Evolutionary conservation across 2,329 filamentous ascomycete species (phyloP).

Genomic region (Fusarium xylarioides): DNA sequence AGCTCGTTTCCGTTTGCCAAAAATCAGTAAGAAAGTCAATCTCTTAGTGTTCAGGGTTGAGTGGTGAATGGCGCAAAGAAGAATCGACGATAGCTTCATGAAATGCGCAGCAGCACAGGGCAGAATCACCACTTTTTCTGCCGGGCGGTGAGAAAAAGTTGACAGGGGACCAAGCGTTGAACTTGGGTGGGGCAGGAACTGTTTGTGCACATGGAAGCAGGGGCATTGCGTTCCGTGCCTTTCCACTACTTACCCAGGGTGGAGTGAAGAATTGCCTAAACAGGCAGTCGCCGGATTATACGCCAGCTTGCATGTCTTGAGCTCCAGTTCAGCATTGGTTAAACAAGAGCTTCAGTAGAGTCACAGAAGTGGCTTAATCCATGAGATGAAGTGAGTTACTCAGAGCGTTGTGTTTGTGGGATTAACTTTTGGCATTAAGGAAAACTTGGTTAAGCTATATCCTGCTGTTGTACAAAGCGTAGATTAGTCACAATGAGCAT

Average conservation of each 20-base stretch:
- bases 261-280: slow-evolving; percentile 31
- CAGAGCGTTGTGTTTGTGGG: not conserved
- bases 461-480: too few relatives aligned
- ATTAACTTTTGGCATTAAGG: not conserved
- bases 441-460: not conserved
- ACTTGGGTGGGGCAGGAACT: slow-evolving; percentile 6
- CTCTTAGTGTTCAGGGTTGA: not conserved
- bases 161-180: not conserved
- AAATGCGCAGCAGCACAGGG: slow-evolving; percentile 1
- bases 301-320: not conserved
- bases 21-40: not conserved
- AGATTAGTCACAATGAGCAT: too few relatives aligned
- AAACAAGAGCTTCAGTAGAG: not conserved
- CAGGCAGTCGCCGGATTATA: slow-evolving; percentile 29
- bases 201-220: not conserved
- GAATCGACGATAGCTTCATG: slow-evolving; percentile 32
- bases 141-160: slow-evolving; percentile 44
- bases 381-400: too few relatives aligned
- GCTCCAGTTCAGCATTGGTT: not conserved
- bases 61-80: slow-evolving; percentile 14
- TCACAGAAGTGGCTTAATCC: not conserved
- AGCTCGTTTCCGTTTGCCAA: not conserved
- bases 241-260: slow-evolving; percentile 3
- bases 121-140: slow-evolving; percentile 42
- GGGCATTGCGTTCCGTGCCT: slow-evolving; percentile 1